A percentile compares a stretch with the other conserved stretches of the same genome.
Conservation (phyloP, 805 yeast species). For the Millerago galiae region DNA sequence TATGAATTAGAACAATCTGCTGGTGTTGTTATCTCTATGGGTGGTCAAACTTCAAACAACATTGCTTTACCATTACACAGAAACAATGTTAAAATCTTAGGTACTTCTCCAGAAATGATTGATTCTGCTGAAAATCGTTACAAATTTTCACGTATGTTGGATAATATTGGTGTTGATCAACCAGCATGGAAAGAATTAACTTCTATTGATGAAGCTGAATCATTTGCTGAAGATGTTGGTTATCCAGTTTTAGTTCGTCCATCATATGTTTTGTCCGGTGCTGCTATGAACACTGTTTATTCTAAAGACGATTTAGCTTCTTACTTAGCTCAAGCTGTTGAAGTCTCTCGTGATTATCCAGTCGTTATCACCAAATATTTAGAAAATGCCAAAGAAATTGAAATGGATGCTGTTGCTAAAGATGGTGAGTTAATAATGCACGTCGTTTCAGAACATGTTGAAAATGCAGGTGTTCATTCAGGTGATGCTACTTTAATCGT, state of each 20-base stretch:
- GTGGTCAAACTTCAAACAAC: constrained; percentile 98
- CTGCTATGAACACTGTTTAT: constrained; percentile 97
- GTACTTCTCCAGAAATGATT: constrained; percentile 97
- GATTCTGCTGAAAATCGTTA: constrained; percentile 97
- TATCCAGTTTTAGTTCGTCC: constrained; percentile 98
- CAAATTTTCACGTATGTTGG: constrained; percentile 96
- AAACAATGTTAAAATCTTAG: constrained; percentile 90
- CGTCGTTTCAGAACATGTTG: constrained; percentile 97
- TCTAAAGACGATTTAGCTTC: constrained; percentile 81
- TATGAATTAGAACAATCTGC: constrained; percentile 84
- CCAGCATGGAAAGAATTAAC: constrained; percentile 99
- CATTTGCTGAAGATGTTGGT: constrained; percentile 81
- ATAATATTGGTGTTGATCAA: constrained; percentile 93
- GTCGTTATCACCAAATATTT: constrained; percentile 96
- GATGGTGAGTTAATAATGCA: constrained; percentile 94
- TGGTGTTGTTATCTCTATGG: constrained; percentile 96
- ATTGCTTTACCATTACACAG: constrained; percentile 90
- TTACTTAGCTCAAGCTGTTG: constrained; percentile 89
- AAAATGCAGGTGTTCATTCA: constrained; percentile 98
- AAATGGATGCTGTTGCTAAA: constrained; percentile 97
- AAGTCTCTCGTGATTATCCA: constrained; percentile 96
- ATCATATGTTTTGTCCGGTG: constrained; percentile 94
- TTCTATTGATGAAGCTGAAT: constrained; percentile 86
- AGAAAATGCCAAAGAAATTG: constrained; percentile 95
- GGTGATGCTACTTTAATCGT: constrained; percentile 98